phyloP scores from a whole-genome alignment of 306 rosid species.

The Dalbergia oliveri region DNA sequence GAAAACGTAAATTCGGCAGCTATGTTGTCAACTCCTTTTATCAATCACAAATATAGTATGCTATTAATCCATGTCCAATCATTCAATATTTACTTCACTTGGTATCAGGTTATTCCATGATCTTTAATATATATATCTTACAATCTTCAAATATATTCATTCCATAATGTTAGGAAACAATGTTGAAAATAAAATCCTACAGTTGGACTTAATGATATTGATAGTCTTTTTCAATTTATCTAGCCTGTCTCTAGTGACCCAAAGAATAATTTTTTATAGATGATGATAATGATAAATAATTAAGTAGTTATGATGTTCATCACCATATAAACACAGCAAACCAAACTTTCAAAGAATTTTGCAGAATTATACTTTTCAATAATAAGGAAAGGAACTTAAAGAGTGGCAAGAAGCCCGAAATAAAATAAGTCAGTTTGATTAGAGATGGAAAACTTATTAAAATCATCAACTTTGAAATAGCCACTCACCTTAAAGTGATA shows the following conservation, averaged over 20 bases:
- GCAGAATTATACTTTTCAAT: neutral
- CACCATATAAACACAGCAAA: neutral
- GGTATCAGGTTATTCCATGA: constrained; percentile 36
- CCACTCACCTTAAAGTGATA: too few relatives aligned
- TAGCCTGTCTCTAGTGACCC: neutral
- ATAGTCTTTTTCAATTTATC: neutral
- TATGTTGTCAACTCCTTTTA: constrained; percentile 7
- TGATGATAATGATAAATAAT: neutral
- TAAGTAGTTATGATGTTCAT: constrained; percentile 43
- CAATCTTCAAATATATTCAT: constrained; percentile 25
- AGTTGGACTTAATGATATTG: neutral
- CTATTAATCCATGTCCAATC: constrained; percentile 21
- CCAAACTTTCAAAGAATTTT: neutral
- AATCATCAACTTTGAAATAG: too few relatives aligned
- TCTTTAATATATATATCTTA: constrained; percentile 23
- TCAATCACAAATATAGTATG: constrained; percentile 16
- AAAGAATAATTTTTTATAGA: neutral
- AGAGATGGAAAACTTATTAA: too few relatives aligned
- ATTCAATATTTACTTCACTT: constrained; percentile 27
- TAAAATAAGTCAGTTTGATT: too few relatives aligned
- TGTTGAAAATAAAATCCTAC: neutral
- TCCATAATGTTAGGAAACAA: neutral
- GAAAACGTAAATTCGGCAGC: constrained; percentile 38
- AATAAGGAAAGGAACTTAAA: neutral
- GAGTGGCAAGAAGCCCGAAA: too few relatives aligned